Percentiles rank a stretch among this genome's conserved stretches.
Evolutionary conservation across 345 rosid species (phyloP).

Genomic region (Angophora floribunda): DNA sequence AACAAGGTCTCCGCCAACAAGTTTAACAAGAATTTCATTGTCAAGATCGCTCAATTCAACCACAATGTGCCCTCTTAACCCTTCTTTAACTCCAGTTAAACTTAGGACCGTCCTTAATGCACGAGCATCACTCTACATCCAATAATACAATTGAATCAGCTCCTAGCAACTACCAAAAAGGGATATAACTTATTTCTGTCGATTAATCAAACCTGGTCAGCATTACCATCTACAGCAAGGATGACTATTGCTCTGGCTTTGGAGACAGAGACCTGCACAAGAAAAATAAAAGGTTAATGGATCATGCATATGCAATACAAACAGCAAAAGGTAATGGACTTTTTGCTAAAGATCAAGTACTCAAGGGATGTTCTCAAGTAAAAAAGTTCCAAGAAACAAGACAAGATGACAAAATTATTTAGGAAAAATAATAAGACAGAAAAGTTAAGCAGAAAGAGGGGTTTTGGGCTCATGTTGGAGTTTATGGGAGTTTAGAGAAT

Average conservation of each 20-base stretch:
- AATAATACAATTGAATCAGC: not conserved
- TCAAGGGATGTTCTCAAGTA: not conserved
- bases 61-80: constrained; percentile 63
- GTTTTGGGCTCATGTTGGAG: not conserved
- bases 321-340: not conserved
- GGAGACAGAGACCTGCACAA: constrained; percentile 60
- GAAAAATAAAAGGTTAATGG: not conserved
- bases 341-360: not conserved
- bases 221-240: constrained; percentile 77
- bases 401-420: not conserved
- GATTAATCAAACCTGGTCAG: constrained; percentile 57
- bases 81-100: constrained; percentile 69
- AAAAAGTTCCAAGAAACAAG: not conserved
- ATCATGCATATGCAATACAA: not conserved
- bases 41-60: constrained; percentile 75
- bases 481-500: not conserved
- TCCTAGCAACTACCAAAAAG: not conserved
- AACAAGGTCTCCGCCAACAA: constrained; percentile 70
- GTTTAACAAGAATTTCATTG: constrained; percentile 73
- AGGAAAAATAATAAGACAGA: not conserved
- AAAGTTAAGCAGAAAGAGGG: not conserved
- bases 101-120: constrained; percentile 74
- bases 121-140: constrained; percentile 65
- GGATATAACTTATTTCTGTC: not conserved
- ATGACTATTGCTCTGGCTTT: constrained; percentile 66